Conservation (phyloP, 805 yeast species). For the Yarrowia yakushimensis region DNA sequence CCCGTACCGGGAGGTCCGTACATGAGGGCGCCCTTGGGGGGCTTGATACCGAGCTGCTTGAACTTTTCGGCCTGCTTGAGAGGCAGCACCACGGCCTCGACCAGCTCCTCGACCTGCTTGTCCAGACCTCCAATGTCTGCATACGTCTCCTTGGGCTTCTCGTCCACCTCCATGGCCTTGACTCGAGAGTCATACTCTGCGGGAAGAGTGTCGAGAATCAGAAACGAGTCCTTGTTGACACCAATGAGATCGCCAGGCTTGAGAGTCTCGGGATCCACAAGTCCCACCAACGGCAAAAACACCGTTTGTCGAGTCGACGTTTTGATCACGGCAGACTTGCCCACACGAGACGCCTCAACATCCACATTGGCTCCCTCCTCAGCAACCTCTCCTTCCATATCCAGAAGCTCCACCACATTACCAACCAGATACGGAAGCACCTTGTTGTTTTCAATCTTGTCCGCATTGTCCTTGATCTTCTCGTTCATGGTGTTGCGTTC, state of each 20-base stretch:
- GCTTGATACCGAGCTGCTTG: conserved; percentile 88
- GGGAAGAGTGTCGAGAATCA: conserved; percentile 89
- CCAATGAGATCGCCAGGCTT: conserved; percentile 98
- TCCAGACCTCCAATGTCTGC: conserved; percentile 98
- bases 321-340: conserved; percentile 97
- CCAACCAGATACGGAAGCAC: conserved; percentile 96
- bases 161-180: conserved; percentile 99
- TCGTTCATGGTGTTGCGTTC: conserved; percentile 91
- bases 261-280: conserved; percentile 85
- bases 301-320: conserved; percentile 98
- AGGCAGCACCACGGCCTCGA: conserved; percentile 97
- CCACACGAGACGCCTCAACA: conserved; percentile 82
- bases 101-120: conserved; percentile 96
- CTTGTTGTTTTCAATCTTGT: conserved; percentile 90
- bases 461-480: conserved; percentile 91
- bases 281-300: conserved; percentile 89
- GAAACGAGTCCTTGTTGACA: conserved; percentile 93
- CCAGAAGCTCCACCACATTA: conserved; percentile 90
- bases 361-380: conserved; percentile 96
- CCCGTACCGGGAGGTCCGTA: conserved; percentile 99
- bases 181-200: conserved; percentile 97
- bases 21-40: conserved; percentile 98
- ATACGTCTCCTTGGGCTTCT: conserved; percentile 95
- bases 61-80: conserved; percentile 98
- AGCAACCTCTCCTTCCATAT: conserved; percentile 70